Evolutionary conservation across 495 filamentous ascomycete species (phyloP).

Genomic region (Jackrogersella multiformis): DNA sequence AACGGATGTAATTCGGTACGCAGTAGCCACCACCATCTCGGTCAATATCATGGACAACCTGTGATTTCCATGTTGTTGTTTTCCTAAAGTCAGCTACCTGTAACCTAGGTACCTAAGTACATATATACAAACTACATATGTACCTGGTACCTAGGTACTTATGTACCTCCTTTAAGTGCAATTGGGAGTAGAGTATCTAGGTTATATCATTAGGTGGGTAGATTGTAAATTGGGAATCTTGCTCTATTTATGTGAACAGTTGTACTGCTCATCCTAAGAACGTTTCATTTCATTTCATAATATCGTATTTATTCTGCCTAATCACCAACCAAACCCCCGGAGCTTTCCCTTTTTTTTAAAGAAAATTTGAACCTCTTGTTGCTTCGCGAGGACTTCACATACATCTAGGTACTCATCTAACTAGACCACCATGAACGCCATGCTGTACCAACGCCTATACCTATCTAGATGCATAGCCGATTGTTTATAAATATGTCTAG

Average conservation of each 20-base stretch:
- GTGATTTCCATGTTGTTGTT: neutral
- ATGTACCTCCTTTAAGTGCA: too few species aligned
- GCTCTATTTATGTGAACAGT: too few species aligned
- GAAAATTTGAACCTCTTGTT: neutral
- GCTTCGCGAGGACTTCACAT: neutral
- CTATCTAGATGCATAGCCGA: slow-evolving; percentile 10
- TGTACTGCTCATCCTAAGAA: too few species aligned
- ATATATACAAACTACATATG: too few species aligned
- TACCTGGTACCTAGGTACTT: too few species aligned
- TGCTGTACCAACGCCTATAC: slow-evolving; percentile 16
- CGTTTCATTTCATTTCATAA: too few species aligned
- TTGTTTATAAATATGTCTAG: slow-evolving; percentile 13
- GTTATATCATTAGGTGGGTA: too few species aligned
- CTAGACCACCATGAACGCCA: slow-evolving; percentile 29
- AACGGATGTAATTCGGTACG: slow-evolving; percentile 9
- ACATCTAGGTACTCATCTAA: slow-evolving; percentile 19
- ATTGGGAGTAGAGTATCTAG: too few species aligned
- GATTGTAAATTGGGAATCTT: too few species aligned
- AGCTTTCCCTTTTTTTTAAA: neutral
- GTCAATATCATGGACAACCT: neutral
- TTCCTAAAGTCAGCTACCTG: neutral
- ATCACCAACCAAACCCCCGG: too few species aligned
- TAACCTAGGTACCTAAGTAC: neutral
- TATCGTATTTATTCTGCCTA: too few species aligned
- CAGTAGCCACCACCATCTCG: neutral